phyloP scores from a whole-genome alignment of 2,329 filamentous ascomycete species.

The Fusarium brevicatenulatum region DNA sequence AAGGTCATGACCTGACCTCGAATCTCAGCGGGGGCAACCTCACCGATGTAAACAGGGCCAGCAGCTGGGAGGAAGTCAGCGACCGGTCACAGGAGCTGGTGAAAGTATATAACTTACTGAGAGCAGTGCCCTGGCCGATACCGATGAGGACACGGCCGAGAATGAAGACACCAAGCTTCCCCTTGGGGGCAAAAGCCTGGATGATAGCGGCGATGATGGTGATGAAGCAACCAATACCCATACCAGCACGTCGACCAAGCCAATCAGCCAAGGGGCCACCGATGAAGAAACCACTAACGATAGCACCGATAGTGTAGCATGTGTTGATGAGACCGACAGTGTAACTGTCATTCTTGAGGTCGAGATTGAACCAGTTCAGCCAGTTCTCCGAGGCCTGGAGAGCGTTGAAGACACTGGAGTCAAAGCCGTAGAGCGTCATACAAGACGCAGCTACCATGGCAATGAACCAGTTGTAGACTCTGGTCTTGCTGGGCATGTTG shows the following conservation, averaged over 20 bases:
- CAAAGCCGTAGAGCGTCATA: slow-evolving; percentile 81
- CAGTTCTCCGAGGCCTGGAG: slow-evolving; percentile 75
- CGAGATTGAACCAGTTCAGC: slow-evolving; percentile 69
- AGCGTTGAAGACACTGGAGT: slow-evolving; percentile 79
- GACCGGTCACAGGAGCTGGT: background rate
- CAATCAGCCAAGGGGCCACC: slow-evolving; percentile 71
- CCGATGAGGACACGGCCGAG: slow-evolving; percentile 75
- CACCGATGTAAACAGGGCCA: slow-evolving; percentile 77
- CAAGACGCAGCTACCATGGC: slow-evolving; percentile 76
- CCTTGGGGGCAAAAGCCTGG: slow-evolving; percentile 71
- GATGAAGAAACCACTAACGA: slow-evolving; percentile 75
- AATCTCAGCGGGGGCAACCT: slow-evolving; percentile 71
- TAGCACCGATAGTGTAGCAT: slow-evolving; percentile 75
- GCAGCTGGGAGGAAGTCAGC: slow-evolving; percentile 56
- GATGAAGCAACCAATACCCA: slow-evolving; percentile 71
- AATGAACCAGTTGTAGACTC: slow-evolving; percentile 60
- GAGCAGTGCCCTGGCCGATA: slow-evolving; percentile 74
- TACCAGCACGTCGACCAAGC: slow-evolving; percentile 71
- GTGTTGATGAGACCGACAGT: slow-evolving; percentile 69
- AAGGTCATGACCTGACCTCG: slow-evolving; percentile 74
- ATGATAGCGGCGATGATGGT: slow-evolving; percentile 76
- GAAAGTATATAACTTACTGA: slow-evolving; percentile 50
- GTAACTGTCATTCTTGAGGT: slow-evolving; percentile 55
- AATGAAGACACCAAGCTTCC: slow-evolving; percentile 73
- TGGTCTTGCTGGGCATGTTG: slow-evolving; percentile 51